A percentile compares a stretch with the other conserved stretches of the same genome.
Conservation (phyloP, 2,329 filamentous ascomycete species). For the Cercospora sp. region DNA sequence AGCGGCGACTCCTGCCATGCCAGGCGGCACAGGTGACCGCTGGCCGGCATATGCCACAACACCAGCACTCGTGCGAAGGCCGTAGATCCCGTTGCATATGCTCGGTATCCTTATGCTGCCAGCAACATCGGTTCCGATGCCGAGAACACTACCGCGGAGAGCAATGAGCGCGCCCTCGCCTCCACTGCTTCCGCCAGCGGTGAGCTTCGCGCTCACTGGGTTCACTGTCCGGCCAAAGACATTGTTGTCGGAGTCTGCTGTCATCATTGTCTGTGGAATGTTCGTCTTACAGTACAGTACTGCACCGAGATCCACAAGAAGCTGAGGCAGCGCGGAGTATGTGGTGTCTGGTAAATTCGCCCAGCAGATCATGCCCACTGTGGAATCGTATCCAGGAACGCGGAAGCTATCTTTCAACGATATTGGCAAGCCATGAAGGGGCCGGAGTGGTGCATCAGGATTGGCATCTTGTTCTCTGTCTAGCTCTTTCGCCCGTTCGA, state of each 20-base stretch:
- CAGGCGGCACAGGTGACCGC: slow-evolving; percentile 38
- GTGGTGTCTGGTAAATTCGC: background rate
- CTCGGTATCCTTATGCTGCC: slow-evolving; percentile 76
- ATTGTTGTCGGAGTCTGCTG: slow-evolving; percentile 35
- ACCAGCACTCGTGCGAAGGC: slow-evolving; percentile 19
- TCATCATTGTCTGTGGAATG: slow-evolving; percentile 50
- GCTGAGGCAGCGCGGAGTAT: slow-evolving; percentile 38
- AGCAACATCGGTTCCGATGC: slow-evolving; percentile 63
- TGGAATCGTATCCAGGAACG: slow-evolving; percentile 15
- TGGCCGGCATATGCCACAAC: slow-evolving; percentile 37
- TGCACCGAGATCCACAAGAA: slow-evolving; percentile 50
- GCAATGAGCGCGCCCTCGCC: slow-evolving; percentile 63
- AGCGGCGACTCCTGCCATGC: slow-evolving; percentile 31
- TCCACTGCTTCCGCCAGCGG: slow-evolving; percentile 64
- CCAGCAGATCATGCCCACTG: slow-evolving; percentile 10
- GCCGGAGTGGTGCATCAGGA: slow-evolving; percentile 19
- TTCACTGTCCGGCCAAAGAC: slow-evolving; percentile 56
- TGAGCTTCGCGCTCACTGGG: slow-evolving; percentile 60
- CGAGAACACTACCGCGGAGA: slow-evolving; percentile 59
- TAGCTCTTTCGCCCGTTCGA: slow-evolving; percentile 28
- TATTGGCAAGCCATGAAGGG: slow-evolving; percentile 55
- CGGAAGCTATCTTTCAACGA: slow-evolving; percentile 51
- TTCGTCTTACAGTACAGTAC: slow-evolving; percentile 58
- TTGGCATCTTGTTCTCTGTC: slow-evolving; percentile 28
- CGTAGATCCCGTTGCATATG: slow-evolving; percentile 60